phyloP scores from a whole-genome alignment of 352 stramenopile genomes.

The Phytophthora sansomeana region DNA sequence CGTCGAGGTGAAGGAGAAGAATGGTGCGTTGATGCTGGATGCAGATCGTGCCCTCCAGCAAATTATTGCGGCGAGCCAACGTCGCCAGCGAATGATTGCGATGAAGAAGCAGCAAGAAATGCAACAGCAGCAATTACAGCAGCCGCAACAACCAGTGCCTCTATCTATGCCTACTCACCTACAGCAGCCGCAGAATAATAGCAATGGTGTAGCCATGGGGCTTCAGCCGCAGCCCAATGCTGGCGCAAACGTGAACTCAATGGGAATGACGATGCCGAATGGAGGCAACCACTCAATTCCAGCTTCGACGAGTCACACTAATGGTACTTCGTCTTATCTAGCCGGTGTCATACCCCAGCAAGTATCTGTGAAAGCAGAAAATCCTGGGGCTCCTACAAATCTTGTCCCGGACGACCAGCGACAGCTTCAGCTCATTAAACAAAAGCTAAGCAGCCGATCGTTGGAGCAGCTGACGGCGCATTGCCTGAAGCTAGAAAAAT shows the following conservation, averaged over 20 bases:
- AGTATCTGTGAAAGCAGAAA: slow-evolving; percentile 28
- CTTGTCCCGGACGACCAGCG: slow-evolving; percentile 73
- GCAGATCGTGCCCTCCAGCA: slow-evolving; percentile 79
- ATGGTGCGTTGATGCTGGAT: slow-evolving; percentile 85
- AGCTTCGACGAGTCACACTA: slow-evolving; percentile 16
- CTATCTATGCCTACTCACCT: slow-evolving; percentile 43
- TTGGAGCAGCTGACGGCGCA: slow-evolving; percentile 80
- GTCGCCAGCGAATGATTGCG: slow-evolving; percentile 57
- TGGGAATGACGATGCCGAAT: slow-evolving; percentile 39
- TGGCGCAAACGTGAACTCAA: slow-evolving; percentile 26
- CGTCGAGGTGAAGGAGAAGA: slow-evolving; percentile 95
- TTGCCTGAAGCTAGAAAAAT: slow-evolving; percentile 86
- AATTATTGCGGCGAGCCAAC: slow-evolving; percentile 78
- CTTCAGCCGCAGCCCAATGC: slow-evolving; percentile 39
- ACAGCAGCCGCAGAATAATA: slow-evolving; percentile 36
- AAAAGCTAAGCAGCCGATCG: slow-evolving; percentile 72
- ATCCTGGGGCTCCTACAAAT: slow-evolving; percentile 43
- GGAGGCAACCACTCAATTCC: slow-evolving; percentile 26
- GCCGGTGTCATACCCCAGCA: slow-evolving; percentile 32
- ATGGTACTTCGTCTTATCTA: slow-evolving; percentile 5
- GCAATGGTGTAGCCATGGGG: slow-evolving; percentile 16
- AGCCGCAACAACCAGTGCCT: slow-evolving; percentile 21
- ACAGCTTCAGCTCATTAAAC: slow-evolving; percentile 76
- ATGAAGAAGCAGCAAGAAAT: slow-evolving; percentile 51
- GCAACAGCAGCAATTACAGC: slow-evolving; percentile 34